Conservation (phyloP, 768 basidiomycete species). For the Coprinellus micaceus region DNA sequence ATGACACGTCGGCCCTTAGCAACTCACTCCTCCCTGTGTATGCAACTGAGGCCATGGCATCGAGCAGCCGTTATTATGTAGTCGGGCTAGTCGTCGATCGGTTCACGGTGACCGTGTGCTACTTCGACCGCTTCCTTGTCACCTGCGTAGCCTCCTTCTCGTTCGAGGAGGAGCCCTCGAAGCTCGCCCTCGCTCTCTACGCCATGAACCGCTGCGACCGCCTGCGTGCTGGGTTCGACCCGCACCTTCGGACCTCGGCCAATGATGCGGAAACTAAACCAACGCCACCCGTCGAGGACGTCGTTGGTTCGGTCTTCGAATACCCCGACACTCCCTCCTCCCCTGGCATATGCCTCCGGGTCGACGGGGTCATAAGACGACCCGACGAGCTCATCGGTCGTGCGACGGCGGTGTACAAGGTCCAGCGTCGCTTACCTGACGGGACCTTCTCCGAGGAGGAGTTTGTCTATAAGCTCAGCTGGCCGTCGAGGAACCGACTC, state of each 20-base stretch:
- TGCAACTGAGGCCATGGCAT: conserved; percentile 13
- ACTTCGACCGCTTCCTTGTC: conserved; percentile 22
- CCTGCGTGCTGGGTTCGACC: conserved; percentile 16
- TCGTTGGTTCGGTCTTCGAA: not conserved
- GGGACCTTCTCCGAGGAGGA: not conserved
- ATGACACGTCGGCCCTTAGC: not conserved
- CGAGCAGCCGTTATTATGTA: conserved; percentile 14
- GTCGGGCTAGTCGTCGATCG: conserved; percentile 21
- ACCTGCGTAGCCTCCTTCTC: conserved; percentile 18
- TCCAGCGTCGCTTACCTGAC: not conserved
- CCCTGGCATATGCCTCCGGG: not conserved
- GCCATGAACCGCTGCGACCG: conserved; percentile 10
- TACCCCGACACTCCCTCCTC: too few species aligned
- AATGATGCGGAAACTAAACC: too few species aligned
- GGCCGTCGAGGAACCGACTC: not conserved
- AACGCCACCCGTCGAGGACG: too few species aligned
- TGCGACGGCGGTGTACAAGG: not conserved
- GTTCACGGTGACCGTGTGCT: conserved; percentile 19
- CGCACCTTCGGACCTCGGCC: conserved; percentile 7
- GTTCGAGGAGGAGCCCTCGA: conserved; percentile 12
- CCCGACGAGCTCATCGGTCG: not conserved
- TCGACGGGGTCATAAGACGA: not conserved
- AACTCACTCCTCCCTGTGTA: not conserved
- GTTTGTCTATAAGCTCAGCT: not conserved
- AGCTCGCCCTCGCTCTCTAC: conserved; percentile 20